These are phyloP conservation scores for Penicillium sp. DNA, from an alignment of 2,329 filamentous ascomycete species.

Conservation along the genomic window DNA sequence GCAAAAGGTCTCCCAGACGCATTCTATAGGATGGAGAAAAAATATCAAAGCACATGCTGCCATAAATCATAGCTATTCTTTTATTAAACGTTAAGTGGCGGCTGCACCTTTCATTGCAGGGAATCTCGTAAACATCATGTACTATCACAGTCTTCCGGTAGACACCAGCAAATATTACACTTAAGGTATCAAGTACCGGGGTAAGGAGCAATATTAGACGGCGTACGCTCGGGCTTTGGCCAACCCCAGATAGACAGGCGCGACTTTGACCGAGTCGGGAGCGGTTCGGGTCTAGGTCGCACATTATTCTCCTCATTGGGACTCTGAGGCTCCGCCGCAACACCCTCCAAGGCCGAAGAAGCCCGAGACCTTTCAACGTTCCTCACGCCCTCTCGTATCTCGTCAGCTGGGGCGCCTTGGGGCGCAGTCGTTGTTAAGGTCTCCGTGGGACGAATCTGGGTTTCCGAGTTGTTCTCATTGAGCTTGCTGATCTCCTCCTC, in stretches of 20 bases:
- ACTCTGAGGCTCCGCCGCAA: constrained; percentile 10
- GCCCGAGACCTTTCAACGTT: constrained; percentile 35
- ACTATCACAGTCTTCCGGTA: too few species aligned
- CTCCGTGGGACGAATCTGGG: constrained; percentile 31
- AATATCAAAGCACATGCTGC: not conserved
- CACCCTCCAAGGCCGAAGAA: constrained; percentile 16
- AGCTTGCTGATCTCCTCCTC: constrained; percentile 41
- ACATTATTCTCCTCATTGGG: constrained; percentile 4
- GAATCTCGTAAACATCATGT: too few species aligned
- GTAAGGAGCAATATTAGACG: constrained; percentile 30
- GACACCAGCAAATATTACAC: too few species aligned
- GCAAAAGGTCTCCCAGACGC: too few species aligned
- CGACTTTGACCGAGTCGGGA: constrained; percentile 30
- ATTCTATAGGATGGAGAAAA: too few species aligned
- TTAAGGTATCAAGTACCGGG: constrained; percentile 30
- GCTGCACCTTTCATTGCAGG: too few species aligned
- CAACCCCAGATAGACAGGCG: constrained; percentile 27
- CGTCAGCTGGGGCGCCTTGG: constrained; percentile 36
- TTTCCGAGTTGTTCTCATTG: constrained; percentile 33
- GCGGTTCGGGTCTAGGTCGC: constrained; percentile 7
- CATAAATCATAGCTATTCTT: not conserved
- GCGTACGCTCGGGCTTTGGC: constrained; percentile 18
- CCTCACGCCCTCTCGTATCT: constrained; percentile 38
- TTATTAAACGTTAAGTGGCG: too few species aligned
- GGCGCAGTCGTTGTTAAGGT: constrained; percentile 40